Evolutionary conservation across 2,329 filamentous ascomycete genomes (phyloP).

Genomic region (Tolypocladium album): DNA sequence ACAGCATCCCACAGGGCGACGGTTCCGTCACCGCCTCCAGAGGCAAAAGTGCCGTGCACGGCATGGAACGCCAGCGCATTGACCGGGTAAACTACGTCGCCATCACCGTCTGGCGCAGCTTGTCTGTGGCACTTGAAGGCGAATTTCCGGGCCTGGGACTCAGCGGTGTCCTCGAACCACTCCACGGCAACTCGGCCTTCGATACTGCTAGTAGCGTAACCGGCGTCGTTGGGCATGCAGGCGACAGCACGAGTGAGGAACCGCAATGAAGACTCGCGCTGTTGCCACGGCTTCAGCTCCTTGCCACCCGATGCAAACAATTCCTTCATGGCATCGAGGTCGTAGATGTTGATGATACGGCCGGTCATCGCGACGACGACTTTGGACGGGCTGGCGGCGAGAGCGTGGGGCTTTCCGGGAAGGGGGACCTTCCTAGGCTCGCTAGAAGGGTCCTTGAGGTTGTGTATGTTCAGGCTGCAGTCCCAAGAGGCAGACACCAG

Average conservation of each 20-base stretch:
- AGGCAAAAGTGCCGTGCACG: constrained; percentile 72
- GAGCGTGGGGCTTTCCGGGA: constrained; percentile 79
- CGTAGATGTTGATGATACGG: constrained; percentile 89
- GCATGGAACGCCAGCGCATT: constrained; percentile 87
- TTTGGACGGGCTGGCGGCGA: constrained; percentile 67
- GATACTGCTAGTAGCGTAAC: constrained; percentile 86
- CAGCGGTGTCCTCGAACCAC: constrained; percentile 86
- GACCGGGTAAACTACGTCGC: constrained; percentile 82
- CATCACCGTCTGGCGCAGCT: constrained; percentile 48
- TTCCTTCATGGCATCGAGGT: constrained; percentile 57
- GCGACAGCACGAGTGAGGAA: constrained; percentile 90
- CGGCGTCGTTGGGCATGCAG: constrained; percentile 93
- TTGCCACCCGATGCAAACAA: constrained; percentile 34
- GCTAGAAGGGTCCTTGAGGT: constrained; percentile 41
- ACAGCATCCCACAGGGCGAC: constrained; percentile 91
- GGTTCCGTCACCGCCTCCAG: constrained; percentile 79
- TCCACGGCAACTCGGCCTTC: constrained; percentile 94
- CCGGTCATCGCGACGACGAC: constrained; percentile 93
- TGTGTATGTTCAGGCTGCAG: constrained; percentile 76
- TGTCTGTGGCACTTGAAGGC: constrained; percentile 98
- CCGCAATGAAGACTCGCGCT: constrained; percentile 85
- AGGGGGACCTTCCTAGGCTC: constrained; percentile 57
- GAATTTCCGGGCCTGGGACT: constrained; percentile 88
- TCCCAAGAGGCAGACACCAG: constrained; percentile 93
- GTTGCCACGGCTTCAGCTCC: constrained; percentile 73